A percentile compares a stretch with the other conserved stretches of the same genome.
Evolutionary conservation across 208 protist species (phyloP).

Genomic region (Leishmania aethiopica): DNA sequence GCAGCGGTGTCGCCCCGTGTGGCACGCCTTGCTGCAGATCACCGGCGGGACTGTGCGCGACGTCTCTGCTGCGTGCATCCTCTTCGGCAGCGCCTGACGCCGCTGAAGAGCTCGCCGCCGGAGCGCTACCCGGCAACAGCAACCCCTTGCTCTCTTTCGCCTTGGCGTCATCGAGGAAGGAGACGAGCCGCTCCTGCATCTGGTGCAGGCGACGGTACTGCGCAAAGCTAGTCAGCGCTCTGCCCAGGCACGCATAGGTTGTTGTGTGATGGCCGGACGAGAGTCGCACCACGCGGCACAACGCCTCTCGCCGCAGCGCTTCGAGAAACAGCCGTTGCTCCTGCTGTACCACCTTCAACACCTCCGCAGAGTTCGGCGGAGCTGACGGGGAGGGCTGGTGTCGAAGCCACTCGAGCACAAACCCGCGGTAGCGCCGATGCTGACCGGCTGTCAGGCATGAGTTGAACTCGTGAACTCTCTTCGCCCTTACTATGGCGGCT

Average conservation of each 20-base stretch:
- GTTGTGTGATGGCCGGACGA: background rate
- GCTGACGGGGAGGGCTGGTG: slow-evolving; percentile 18
- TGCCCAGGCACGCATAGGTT: slow-evolving; percentile 7
- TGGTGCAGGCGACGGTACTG: slow-evolving; percentile 34
- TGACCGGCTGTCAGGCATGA: slow-evolving; percentile 73
- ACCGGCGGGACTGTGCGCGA: background rate
- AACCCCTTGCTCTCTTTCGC: slow-evolving; percentile 6
- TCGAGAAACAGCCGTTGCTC: slow-evolving; percentile 54
- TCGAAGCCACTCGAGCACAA: slow-evolving; percentile 41
- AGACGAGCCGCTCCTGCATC: slow-evolving; percentile 28
- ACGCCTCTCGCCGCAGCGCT: slow-evolving; percentile 42
- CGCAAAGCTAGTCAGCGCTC: slow-evolving; percentile 30
- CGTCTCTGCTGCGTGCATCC: background rate
- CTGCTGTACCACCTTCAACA: slow-evolving; percentile 49
- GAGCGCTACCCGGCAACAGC: slow-evolving; percentile 9
- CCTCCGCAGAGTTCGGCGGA: slow-evolving; percentile 49
- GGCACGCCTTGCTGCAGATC: background rate
- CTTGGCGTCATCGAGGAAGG: slow-evolving; percentile 34
- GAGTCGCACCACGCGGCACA: slow-evolving; percentile 1
- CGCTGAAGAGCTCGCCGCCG: background rate
- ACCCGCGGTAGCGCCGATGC: slow-evolving; percentile 54
- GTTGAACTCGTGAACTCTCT: slow-evolving; percentile 36
- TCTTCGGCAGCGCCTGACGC: background rate
- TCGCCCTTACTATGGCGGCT: background rate
- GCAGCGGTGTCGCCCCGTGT: slow-evolving; percentile 9